A percentile compares a stretch with the other conserved stretches of the same genome.
Evolutionary conservation across 805 yeast species (phyloP).

Genomic region (Sugiyamaella lignohabitans): DNA sequence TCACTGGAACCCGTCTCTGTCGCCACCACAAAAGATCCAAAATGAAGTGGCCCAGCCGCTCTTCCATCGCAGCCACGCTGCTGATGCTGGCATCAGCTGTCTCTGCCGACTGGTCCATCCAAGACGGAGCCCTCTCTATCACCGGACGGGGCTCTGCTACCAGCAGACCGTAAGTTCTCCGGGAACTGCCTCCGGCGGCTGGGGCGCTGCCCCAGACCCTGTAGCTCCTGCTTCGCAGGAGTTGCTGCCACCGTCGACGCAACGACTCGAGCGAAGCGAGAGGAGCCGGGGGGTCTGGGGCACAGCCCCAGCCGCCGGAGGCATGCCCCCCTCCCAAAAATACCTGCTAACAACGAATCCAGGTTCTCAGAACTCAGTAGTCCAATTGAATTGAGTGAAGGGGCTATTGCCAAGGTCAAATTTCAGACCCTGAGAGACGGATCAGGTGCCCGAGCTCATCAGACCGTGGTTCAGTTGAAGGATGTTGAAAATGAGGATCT

Average conservation of each 20-base stretch:
- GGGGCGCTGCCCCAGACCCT: neutral
- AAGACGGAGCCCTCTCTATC: conserved; percentile 22
- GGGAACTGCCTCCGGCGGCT: neutral
- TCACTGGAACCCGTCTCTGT: too few relatives aligned
- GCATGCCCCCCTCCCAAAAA: neutral
- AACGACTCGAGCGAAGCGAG: too few relatives aligned
- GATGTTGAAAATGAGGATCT: conserved; percentile 23
- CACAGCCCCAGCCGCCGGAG: neutral
- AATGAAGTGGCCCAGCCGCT: neutral
- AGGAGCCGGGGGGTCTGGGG: too few relatives aligned
- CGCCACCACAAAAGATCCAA: too few relatives aligned
- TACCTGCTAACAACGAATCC: neutral
- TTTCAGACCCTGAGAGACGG: conserved; percentile 15
- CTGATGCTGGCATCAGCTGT: conserved; percentile 2
- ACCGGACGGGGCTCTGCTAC: conserved; percentile 7
- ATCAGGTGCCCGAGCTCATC: conserved; percentile 23
- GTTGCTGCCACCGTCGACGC: too few relatives aligned
- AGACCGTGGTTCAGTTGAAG: conserved; percentile 21
- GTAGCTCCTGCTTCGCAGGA: neutral
- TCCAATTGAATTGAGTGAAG: too few relatives aligned
- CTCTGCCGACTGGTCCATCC: conserved; percentile 23
- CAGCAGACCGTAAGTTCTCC: too few relatives aligned
- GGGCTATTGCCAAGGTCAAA: neutral
- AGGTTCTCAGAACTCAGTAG: neutral
- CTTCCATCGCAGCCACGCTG: neutral